Evolutionary conservation across 768 basidiomycete species (phyloP).

Genomic region (Antrodiella citrinella): DNA sequence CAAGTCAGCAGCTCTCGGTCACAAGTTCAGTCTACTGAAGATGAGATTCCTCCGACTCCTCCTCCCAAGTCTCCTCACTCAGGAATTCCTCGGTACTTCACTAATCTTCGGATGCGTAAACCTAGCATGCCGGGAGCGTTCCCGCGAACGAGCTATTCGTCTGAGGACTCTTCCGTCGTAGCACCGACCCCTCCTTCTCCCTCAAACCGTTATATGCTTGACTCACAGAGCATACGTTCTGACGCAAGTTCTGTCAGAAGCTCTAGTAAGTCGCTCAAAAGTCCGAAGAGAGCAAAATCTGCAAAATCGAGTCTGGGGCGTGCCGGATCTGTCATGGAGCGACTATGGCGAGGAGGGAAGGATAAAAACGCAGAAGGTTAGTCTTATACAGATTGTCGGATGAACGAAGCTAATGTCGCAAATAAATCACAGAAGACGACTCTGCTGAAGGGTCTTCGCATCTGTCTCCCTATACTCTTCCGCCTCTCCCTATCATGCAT

Average conservation of each 20-base stretch:
- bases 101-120: slow-evolving; percentile 33
- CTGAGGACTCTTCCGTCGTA: slow-evolving; percentile 59
- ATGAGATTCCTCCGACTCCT: not conserved
- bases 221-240: slow-evolving; percentile 7
- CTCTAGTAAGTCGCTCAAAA: slow-evolving; percentile 21
- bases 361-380: slow-evolving; percentile 1
- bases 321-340: slow-evolving; percentile 12
- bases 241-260: slow-evolving; percentile 25
- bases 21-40: not conserved
- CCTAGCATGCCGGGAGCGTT: slow-evolving; percentile 33
- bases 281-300: slow-evolving; percentile 14
- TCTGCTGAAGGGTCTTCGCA: slow-evolving; percentile 9
- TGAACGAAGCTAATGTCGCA: no score
- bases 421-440: slow-evolving; percentile 7
- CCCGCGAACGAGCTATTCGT: slow-evolving; percentile 53
- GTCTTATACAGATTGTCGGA: no score
- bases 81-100: slow-evolving; percentile 6
- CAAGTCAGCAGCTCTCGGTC: not conserved
- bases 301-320: slow-evolving; percentile 12
- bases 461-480: slow-evolving; percentile 4
- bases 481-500: not conserved
- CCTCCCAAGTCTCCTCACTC: not conserved
- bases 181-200: slow-evolving; percentile 39
- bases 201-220: slow-evolving; percentile 4
- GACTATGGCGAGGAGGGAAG: not conserved